Conservation (phyloP, 257 asterid genomes). For the Handroanthus guayacan region DNA sequence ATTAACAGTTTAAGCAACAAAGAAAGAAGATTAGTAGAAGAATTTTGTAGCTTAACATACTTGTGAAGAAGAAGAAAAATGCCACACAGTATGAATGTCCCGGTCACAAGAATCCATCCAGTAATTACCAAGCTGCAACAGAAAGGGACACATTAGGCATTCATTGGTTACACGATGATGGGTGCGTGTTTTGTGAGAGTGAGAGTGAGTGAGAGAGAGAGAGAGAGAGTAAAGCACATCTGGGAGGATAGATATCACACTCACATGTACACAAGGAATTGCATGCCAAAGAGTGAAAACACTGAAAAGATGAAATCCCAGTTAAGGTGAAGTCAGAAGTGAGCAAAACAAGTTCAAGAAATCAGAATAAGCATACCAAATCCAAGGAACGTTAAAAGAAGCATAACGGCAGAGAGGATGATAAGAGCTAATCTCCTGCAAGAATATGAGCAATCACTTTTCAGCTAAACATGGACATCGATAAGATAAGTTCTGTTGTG, state of each 20-base stretch:
- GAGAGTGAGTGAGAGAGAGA: not conserved
- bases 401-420: conserved; percentile 86
- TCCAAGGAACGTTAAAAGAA: conserved; percentile 82
- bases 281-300: conserved; percentile 85
- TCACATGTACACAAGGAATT: conserved; percentile 79
- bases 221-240: not conserved
- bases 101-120: conserved; percentile 93
- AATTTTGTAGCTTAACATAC: conserved; percentile 41
- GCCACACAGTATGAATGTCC: conserved; percentile 85
- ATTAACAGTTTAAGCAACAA: too few species aligned
- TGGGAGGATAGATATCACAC: conserved; percentile 42
- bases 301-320: conserved; percentile 55
- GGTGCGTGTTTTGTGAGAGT: not conserved
- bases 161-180: not conserved
- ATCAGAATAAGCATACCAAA: conserved; percentile 58
- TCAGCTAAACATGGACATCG: not conserved
- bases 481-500: not conserved
- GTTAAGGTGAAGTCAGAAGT: conserved; percentile 28
- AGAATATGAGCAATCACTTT: conserved; percentile 30
- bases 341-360: conserved; percentile 7
- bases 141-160: conserved; percentile 14
- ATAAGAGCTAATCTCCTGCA: conserved; percentile 95
- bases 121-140: conserved; percentile 78
- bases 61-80: conserved; percentile 88
- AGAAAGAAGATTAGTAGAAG: not conserved